Conservation (phyloP, 371 early-diverging fungal genomes). For the Rhizomucor pusillus region DNA sequence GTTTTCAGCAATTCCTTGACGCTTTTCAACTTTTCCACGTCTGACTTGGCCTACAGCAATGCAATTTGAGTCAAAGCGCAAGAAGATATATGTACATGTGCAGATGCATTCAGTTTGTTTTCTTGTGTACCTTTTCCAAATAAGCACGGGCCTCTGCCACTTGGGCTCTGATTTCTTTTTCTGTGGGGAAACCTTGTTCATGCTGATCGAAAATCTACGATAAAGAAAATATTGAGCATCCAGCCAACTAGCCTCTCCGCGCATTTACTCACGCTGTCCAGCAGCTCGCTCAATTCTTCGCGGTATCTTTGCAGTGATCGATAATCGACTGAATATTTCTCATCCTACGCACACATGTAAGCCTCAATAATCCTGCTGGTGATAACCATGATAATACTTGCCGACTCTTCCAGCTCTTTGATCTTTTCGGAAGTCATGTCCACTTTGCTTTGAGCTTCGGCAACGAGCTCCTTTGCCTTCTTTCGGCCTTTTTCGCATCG, state of each 20-base stretch:
- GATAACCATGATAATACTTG: conserved; percentile 5
- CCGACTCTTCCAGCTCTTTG: conserved; percentile 17
- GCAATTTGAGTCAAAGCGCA: no score
- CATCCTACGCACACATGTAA: conserved; percentile 15
- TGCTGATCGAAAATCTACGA: conserved; percentile 16
- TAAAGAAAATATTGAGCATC: neutral
- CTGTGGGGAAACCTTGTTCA: conserved; percentile 6
- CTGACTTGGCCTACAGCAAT: conserved; percentile 2
- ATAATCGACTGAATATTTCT: conserved; percentile 41
- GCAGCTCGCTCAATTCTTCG: conserved; percentile 34
- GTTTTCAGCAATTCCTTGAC: conserved; percentile 30
- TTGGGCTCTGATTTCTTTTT: conserved; percentile 11
- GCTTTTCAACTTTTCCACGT: conserved; percentile 18
- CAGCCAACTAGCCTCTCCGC: neutral
- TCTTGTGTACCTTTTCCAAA: conserved; percentile 12
- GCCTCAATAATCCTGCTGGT: neutral
- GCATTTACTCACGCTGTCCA: conserved; percentile 29
- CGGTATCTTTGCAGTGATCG: conserved; percentile 41
- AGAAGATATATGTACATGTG: no score
- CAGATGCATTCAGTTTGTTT: no score
- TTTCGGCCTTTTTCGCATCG: conserved; percentile 22
- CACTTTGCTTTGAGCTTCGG: conserved; percentile 18
- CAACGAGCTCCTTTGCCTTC: conserved; percentile 25
- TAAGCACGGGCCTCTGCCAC: neutral
- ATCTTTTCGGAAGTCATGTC: conserved; percentile 17